Base-by-base conservation (phyloP, 2,329 filamentous ascomycete genomes). In the Coleophoma eucalyptorum region DNA sequence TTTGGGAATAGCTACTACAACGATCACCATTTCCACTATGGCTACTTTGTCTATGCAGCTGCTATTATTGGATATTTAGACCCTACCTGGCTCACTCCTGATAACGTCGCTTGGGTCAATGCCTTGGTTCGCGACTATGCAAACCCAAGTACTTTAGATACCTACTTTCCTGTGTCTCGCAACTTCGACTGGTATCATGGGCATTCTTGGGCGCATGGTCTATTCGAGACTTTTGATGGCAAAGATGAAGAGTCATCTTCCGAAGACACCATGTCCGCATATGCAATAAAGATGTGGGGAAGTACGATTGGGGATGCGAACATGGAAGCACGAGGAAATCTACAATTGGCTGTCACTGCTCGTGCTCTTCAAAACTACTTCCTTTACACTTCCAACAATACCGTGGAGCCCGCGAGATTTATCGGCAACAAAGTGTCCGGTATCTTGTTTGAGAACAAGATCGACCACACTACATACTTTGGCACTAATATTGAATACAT, bases 201-300 rank as follows among this genome's bases (percentile, higher is more conserved):
- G 2, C 94, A 97, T 75, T 91, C 87, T 52, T 97, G 93, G 90
- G 93, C 93, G 2, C 90, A 90, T 50, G 89, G 89, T 1, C 70
- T 93, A 5, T 89, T 83, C 61, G 80, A 87, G 55, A 77, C 80
- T 35, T 74, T 73, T 50, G 87, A 93, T 65, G 89, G 89, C 54
- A 92, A 92, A 71, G 83, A 93, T 66, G 80, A 92, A 70, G 94
- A 97, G 67, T 94, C 89, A 31, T 90, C 87, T 43, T 93, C 89
- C 0, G 93, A 97, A 70, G 94, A 97, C 68, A 83, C 84, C 56
- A 91, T 97, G 83, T 86, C 88, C 53, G 82, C 84, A 6, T 96
- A 94, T 67, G 90, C 87, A 0, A 70, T 97, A 63, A 96, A 96
- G 75, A 90, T 97, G 85, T 97, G 94, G 94, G 94, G 92, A 4